phyloP scores from a whole-genome alignment of 768 basidiomycete species.

The Lactarius vividus region DNA sequence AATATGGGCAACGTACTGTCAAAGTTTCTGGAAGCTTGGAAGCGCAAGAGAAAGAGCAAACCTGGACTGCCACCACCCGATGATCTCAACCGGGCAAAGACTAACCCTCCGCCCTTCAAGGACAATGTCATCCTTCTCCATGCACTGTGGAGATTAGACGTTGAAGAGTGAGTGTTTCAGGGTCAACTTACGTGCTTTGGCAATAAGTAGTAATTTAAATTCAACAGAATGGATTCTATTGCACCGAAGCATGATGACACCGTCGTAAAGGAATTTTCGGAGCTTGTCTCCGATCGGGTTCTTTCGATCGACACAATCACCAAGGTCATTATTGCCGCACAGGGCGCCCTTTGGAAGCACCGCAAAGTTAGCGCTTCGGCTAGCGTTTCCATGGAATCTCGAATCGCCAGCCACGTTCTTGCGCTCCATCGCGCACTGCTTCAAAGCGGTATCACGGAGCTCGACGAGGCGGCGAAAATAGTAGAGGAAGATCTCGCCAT shows the following conservation, averaged over 20 bases:
- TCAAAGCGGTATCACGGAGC: constrained; percentile 60
- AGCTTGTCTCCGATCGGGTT: constrained; percentile 62
- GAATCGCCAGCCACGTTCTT: constrained; percentile 65
- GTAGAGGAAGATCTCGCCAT: constrained; percentile 66
- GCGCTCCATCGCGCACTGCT: constrained; percentile 62
- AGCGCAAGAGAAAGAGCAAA: constrained; percentile 37
- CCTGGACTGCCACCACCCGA: constrained; percentile 38
- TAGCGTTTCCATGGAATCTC: constrained; percentile 50
- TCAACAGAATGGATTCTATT: constrained; percentile 47
- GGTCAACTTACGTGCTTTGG: constrained; percentile 5
- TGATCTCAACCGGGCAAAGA: constrained; percentile 47
- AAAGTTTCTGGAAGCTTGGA: constrained; percentile 63
- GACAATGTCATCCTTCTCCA: constrained; percentile 74
- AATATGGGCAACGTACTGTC: constrained; percentile 74
- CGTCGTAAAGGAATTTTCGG: constrained; percentile 55
- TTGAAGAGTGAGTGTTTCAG: constrained; percentile 52
- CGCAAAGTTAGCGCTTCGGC: constrained; percentile 62
- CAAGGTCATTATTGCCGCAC: constrained; percentile 66
- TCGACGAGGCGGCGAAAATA: constrained; percentile 54
- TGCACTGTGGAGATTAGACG: constrained; percentile 59
- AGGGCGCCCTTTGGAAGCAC: constrained; percentile 84
- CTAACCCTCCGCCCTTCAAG: constrained; percentile 60
- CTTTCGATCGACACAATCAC: constrained; percentile 75
- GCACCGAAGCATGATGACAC: constrained; percentile 46
- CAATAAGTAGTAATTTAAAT: constrained; percentile 25